Evolutionary conservation across 139 green algal genomes (phyloP).

Genomic region (Coelastrella sp.): DNA sequence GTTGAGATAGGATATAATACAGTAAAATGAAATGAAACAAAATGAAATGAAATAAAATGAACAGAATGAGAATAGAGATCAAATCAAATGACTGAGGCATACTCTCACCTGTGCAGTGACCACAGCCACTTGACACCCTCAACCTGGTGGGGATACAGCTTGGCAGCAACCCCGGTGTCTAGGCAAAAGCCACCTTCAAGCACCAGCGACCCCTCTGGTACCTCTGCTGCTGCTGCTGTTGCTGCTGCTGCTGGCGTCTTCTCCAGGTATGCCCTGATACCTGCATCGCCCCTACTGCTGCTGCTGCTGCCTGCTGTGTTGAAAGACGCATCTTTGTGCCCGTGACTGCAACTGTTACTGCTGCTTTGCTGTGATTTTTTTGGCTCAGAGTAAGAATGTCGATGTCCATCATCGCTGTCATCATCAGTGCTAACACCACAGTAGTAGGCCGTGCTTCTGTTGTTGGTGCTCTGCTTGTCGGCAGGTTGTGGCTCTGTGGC

Average conservation of each 20-base stretch:
- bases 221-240: slow-evolving; percentile 9
- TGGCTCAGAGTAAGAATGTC: not conserved
- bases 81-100: not conserved
- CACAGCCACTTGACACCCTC: slow-evolving; percentile 89
- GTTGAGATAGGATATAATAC: too few species aligned
- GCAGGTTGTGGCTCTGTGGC: too few species aligned
- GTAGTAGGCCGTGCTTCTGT: not conserved
- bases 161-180: slow-evolving; percentile 43
- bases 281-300: not conserved
- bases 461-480: not conserved
- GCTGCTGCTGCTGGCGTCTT: slow-evolving; percentile 12
- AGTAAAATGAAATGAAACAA: too few species aligned
- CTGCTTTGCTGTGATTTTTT: not conserved
- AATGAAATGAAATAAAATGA: not conserved
- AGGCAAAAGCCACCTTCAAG: slow-evolving; percentile 54
- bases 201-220: not conserved
- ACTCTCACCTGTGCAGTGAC: slow-evolving; percentile 59
- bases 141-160: slow-evolving; percentile 80
- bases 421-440: not conserved
- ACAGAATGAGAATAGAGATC: too few species aligned
- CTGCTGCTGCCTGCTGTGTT: not conserved
- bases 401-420: not conserved
- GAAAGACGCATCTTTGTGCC: not conserved
- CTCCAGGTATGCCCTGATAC: not conserved
- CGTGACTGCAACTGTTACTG: not conserved